Evolutionary conservation across 2,329 filamentous ascomycete genomes (phyloP).

Genomic region (Xylariaceae sp.): DNA sequence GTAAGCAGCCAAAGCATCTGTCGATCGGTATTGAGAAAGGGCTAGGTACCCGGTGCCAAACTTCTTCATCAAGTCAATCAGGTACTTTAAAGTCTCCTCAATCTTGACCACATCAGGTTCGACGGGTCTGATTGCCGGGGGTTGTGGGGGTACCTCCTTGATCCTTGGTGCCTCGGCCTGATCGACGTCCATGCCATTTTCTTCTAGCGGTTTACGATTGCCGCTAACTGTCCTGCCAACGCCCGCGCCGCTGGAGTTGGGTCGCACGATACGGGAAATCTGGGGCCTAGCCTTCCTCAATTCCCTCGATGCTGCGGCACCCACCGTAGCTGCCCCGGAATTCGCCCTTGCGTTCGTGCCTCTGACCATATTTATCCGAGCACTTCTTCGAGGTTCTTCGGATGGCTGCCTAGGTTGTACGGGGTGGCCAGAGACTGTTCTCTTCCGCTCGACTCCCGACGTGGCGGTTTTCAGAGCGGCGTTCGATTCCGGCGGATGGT

Average conservation of each 20-base stretch:
- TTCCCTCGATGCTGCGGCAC: constrained; percentile 61
- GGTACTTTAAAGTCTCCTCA: constrained; percentile 68
- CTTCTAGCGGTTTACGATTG: constrained; percentile 69
- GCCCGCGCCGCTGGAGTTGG: constrained; percentile 60
- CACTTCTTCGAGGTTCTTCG: constrained; percentile 65
- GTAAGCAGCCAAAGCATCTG: constrained; percentile 70
- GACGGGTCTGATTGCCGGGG: constrained; percentile 35
- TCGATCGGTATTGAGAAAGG: constrained; percentile 71
- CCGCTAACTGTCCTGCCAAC: constrained; percentile 86
- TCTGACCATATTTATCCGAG: constrained; percentile 63
- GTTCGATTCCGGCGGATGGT: constrained; percentile 39
- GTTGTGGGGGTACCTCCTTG: constrained; percentile 40
- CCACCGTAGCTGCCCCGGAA: constrained; percentile 50
- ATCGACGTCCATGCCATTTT: constrained; percentile 64
- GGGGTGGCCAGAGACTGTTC: constrained; percentile 83
- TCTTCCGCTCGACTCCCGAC: constrained; percentile 64
- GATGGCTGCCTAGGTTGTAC: constrained; percentile 48
- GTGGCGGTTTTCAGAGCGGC: constrained; percentile 36
- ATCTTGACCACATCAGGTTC: constrained; percentile 57
- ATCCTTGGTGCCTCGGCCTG: constrained; percentile 52
- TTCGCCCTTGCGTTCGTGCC: constrained; percentile 62
- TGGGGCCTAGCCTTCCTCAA: constrained; percentile 79
- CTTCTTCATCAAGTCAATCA: constrained; percentile 76
- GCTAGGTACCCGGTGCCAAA: constrained; percentile 75
- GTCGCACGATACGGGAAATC: constrained; percentile 58